Evolutionary conservation across 1,139 yeast species (phyloP), one percentile per base, ranked within the genome.

Genomic region (Geotrichum restrictum): DNA sequence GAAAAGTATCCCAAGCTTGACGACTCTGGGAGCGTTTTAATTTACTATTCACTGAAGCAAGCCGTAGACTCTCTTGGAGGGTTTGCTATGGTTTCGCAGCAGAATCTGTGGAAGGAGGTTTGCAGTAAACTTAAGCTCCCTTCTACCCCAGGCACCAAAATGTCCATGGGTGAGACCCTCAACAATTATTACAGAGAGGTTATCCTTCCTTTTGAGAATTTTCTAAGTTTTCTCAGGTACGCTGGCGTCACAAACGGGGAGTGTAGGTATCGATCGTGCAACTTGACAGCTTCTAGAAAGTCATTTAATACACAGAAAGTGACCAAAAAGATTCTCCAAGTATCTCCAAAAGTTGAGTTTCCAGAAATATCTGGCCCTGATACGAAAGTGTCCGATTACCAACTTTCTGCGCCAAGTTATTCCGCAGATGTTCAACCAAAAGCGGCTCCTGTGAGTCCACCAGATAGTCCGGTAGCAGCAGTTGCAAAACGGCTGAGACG

Each of bases 151-250:
- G n/a, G 34, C 13, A 24, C 31, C 22, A 29, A 34, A 33, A 3
- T 5, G 16, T 36, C 36, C 8, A 39, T 37, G 27, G 34, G 36
- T 4, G 46, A 42, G 3, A 27, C 21, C 4, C 39, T 53, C 10
- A 13, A 18, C 13, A 32, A 13, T 7, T 24, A 37, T 7, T 54
- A 54, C 37, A 16, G 22, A 16, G 49, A 49, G 1, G 36, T 53
- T 39, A 59, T 69, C 13, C 52, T 59, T 39, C 73, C 73, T 1
- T 69, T 65, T 51, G 72, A 68, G 44, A 39, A 48, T 7, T 69
- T 62, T 51, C 52, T 66, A 3, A 59, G 34, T 3, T 54, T 46
- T 39, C 53, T 53, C 18, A 33, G 36, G 7, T 53, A 46, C 24
- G 49, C 45, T 1, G 53, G 53, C 13, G 39, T 53, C 11, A 41